Percentiles rank a stretch among this genome's conserved stretches.
These are phyloP conservation scores for Gentiana straminea DNA, from an alignment of 257 asterid species.

Conservation along the genomic window DNA sequence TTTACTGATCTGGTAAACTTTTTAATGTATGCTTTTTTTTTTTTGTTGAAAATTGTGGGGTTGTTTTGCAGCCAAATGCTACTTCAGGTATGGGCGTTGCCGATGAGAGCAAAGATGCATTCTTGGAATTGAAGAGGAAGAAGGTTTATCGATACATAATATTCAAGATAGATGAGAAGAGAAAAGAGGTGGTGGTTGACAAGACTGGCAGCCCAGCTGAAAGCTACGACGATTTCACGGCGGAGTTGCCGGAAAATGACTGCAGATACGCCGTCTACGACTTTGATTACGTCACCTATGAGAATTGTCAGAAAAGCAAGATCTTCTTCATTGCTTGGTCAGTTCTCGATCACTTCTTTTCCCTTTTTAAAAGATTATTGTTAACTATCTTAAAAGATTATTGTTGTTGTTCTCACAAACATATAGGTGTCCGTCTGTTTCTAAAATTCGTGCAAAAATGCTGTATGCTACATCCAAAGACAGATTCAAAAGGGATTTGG, in stretches of 20 bases:
- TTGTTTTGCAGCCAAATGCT: slow-evolving; percentile 36
- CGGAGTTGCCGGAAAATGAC: slow-evolving; percentile 49
- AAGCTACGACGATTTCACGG: slow-evolving; percentile 41
- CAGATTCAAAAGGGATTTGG: slow-evolving; percentile 24
- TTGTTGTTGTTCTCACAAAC: not conserved
- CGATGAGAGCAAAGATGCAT: slow-evolving; percentile 41
- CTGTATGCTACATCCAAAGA: slow-evolving; percentile 33
- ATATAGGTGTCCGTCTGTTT: slow-evolving; percentile 27
- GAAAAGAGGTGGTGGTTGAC: slow-evolving; percentile 54
- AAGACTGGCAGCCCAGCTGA: slow-evolving; percentile 48
- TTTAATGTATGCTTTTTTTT: not conserved
- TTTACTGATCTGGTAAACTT: not conserved
- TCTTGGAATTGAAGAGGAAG: slow-evolving; percentile 55
- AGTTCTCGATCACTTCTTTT: slow-evolving; percentile 2
- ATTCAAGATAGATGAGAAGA: slow-evolving; percentile 57
- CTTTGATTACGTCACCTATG: slow-evolving; percentile 56
- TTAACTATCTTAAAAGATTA: not conserved
- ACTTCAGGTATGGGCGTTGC: slow-evolving; percentile 52
- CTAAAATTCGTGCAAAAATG: slow-evolving; percentile 30
- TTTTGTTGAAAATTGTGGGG: not conserved
- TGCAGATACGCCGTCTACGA: slow-evolving; percentile 62
- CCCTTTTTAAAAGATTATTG: too few species aligned
- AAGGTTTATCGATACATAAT: slow-evolving; percentile 48
- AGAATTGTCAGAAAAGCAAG: slow-evolving; percentile 71
- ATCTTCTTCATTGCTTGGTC: slow-evolving; percentile 73